Conservation (phyloP, 768 basidiomycete species). For the Boletus vermiculosoides region DNA sequence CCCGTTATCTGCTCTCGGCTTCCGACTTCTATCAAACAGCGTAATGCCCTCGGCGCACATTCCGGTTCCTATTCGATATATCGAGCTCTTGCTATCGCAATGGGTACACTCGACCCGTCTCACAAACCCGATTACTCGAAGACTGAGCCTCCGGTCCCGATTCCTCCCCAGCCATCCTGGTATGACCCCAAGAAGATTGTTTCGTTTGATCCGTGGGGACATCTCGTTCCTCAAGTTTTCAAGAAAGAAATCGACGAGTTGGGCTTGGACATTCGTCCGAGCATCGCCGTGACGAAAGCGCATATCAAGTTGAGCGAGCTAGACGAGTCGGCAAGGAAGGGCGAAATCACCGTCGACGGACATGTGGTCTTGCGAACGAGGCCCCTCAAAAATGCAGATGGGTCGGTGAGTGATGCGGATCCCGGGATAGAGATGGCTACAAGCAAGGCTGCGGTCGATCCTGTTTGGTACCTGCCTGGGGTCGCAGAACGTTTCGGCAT, state of each 20-base stretch:
- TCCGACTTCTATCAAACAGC: constrained; percentile 77
- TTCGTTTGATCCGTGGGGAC: constrained; percentile 92
- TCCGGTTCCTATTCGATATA: constrained; percentile 94
- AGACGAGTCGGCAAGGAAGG: constrained; percentile 74
- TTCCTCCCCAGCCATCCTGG: constrained; percentile 81
- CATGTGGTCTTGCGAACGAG: constrained; percentile 72
- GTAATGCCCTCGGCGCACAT: constrained; percentile 94
- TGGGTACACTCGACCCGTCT: constrained; percentile 74
- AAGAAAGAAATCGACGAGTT: constrained; percentile 54
- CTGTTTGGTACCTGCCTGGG: constrained; percentile 94
- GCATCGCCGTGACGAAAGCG: constrained; percentile 89
- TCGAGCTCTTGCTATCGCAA: constrained; percentile 87
- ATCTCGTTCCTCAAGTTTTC: constrained; percentile 76
- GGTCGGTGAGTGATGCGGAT: constrained; percentile 50
- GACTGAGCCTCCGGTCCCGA: constrained; percentile 81
- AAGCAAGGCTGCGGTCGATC: constrained; percentile 95
- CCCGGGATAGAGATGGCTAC: constrained; percentile 85
- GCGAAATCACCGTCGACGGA: constrained; percentile 76
- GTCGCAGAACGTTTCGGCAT: constrained; percentile 93
- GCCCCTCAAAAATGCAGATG: constrained; percentile 63
- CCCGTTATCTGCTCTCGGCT: constrained; percentile 89
- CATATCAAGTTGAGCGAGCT: constrained; percentile 95
- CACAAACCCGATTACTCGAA: constrained; percentile 81
- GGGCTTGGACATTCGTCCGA: constrained; percentile 85
- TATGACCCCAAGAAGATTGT: constrained; percentile 77